Percentiles rank a stretch among this genome's conserved stretches.
These are phyloP conservation scores for Nicotiana noctiflora DNA, from an alignment of 257 asterid genomes.

Conservation along the genomic window DNA sequence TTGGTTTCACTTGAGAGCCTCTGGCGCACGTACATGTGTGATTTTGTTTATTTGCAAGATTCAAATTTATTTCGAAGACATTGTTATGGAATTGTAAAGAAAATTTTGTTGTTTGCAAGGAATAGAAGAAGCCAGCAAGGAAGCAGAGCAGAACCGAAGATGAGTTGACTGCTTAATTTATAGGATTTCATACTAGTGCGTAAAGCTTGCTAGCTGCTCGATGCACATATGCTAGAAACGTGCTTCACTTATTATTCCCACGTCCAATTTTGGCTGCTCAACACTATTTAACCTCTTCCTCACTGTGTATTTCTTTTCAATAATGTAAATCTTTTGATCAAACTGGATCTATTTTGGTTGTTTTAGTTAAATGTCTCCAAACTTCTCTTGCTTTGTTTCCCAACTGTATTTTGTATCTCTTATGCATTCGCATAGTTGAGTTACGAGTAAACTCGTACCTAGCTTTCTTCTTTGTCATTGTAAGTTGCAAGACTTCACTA, in stretches of 20 bases:
- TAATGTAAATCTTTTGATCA: not conserved
- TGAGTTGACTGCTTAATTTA: conserved; percentile 11
- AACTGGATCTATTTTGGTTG: not conserved
- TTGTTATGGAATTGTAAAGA: not conserved
- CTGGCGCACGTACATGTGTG: not conserved
- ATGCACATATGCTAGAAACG: not conserved
- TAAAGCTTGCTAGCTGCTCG: not conserved
- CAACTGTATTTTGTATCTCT: not conserved
- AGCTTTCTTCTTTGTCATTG: not conserved
- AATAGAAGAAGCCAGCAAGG: conserved; percentile 23
- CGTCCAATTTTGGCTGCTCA: not conserved
- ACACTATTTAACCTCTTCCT: not conserved
- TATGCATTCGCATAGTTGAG: not conserved
- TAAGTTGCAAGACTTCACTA: not conserved
- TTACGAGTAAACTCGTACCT: not conserved
- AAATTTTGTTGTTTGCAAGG: conserved; percentile 25
- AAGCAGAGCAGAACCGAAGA: conserved; percentile 15
- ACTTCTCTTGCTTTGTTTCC: not conserved
- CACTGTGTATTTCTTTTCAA: not conserved
- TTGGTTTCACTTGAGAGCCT: not conserved
- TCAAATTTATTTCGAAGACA: not conserved
- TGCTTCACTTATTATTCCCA: not conserved
- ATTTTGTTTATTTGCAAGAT: not conserved
- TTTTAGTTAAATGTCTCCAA: not conserved
- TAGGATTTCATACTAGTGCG: not conserved